Conservation (phyloP, 2,329 filamentous ascomycete genomes). For the Sphaceloma murrayae region DNA sequence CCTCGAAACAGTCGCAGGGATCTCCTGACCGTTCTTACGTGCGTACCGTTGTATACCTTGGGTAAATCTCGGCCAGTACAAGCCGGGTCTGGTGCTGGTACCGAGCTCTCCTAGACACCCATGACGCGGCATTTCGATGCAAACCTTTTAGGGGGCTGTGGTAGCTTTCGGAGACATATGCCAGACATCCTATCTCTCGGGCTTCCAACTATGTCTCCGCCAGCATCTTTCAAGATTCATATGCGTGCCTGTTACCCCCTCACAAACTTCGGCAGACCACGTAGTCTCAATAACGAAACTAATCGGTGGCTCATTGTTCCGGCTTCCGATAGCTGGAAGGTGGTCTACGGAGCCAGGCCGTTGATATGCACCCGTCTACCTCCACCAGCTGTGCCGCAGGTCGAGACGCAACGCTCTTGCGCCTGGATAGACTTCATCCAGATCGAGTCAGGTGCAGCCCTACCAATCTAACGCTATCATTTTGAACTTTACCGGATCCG, state of each 20-base stretch:
- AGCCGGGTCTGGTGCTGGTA: too few relatives aligned
- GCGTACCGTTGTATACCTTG: neutral
- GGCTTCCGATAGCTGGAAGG: slow-evolving; percentile 1
- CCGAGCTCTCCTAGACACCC: too few relatives aligned
- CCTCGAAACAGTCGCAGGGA: neutral
- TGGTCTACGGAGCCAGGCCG: neutral
- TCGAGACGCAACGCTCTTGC: slow-evolving; percentile 9
- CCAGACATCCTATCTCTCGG: too few relatives aligned
- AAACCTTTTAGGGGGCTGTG: too few relatives aligned
- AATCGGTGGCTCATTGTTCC: neutral
- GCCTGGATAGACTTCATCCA: neutral
- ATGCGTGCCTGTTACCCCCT: too few relatives aligned
- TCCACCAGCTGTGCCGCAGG: slow-evolving; percentile 1
- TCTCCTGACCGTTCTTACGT: neutral
- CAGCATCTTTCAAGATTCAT: too few relatives aligned
- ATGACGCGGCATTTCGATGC: too few relatives aligned
- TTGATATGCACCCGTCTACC: neutral
- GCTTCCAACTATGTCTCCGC: too few relatives aligned
- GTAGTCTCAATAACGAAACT: too few relatives aligned
- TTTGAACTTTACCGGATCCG: slow-evolving; percentile 8
- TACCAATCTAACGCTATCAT: slow-evolving; percentile 8
- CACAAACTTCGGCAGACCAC: too few relatives aligned
- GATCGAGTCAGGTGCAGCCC: slow-evolving; percentile 10
- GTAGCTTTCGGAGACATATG: too few relatives aligned
- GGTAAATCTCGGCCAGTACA: too few relatives aligned